Conservation (phyloP, 177 flowering plant species). For the Telopea speciosissima region DNA sequence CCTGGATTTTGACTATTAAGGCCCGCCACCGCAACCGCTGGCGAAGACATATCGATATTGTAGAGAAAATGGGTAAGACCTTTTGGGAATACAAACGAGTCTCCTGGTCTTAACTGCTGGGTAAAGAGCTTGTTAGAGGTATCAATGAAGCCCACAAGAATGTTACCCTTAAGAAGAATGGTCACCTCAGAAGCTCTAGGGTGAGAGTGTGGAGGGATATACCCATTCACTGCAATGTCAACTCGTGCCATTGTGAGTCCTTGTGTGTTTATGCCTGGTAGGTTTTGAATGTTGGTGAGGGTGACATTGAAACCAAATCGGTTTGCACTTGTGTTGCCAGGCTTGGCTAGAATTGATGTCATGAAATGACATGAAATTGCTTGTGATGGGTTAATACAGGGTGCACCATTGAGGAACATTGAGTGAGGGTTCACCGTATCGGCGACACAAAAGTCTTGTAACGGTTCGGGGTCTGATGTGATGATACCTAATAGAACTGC, state of each 20-base stretch:
- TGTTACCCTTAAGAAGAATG: constrained; percentile 28
- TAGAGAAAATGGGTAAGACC: constrained; percentile 53
- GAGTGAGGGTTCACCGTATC: constrained; percentile 20
- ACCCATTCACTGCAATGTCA: constrained; percentile 34
- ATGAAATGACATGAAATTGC: constrained; percentile 38
- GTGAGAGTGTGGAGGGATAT: constrained; percentile 58
- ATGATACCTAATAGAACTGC: constrained; percentile 12
- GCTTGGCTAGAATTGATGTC: constrained; percentile 42
- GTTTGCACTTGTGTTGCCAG: constrained; percentile 34
- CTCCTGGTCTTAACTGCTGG: constrained; percentile 43
- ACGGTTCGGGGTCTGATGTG: constrained; percentile 58
- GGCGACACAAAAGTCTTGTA: constrained; percentile 68
- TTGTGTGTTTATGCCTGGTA: constrained; percentile 59
- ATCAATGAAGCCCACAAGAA: constrained; percentile 66
- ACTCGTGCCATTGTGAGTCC: constrained; percentile 52
- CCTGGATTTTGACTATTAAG: constrained; percentile 64
- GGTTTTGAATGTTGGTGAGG: constrained; percentile 24
- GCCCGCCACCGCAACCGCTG: constrained; percentile 47
- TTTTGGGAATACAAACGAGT: constrained; percentile 61
- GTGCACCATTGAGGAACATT: constrained; percentile 37
- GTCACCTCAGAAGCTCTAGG: constrained; percentile 74
- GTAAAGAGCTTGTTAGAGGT: constrained; percentile 37
- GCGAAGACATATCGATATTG: constrained; percentile 23
- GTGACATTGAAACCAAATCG: constrained; percentile 51
- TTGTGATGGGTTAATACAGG: constrained; percentile 48